phyloP scores from a whole-genome alignment of 768 basidiomycete genomes.

The Hygrophorus pudorinus region DNA sequence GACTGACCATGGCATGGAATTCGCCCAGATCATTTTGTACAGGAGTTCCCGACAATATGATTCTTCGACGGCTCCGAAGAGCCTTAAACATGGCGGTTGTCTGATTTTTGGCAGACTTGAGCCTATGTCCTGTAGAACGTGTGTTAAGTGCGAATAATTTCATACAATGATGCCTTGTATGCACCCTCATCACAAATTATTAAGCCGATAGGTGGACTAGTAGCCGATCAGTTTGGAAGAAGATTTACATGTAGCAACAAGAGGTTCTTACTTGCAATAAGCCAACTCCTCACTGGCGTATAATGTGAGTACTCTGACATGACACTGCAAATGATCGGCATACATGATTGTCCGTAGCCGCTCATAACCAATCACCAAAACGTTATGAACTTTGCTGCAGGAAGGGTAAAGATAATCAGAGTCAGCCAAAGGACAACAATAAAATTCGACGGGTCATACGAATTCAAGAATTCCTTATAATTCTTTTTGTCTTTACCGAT shows the following conservation, averaged over 20 bases:
- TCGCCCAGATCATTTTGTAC: constrained; percentile 95
- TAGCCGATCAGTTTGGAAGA: constrained; percentile 4
- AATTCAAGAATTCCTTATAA: constrained; percentile 65
- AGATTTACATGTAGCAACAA: neutral
- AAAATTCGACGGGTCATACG: constrained; percentile 32
- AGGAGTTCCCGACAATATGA: constrained; percentile 94
- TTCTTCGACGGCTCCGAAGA: constrained; percentile 61
- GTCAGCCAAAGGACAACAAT: neutral
- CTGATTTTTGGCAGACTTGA: constrained; percentile 89
- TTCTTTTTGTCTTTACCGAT: constrained; percentile 36
- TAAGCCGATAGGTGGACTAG: constrained; percentile 82
- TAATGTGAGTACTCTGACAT: neutral
- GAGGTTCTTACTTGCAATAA: constrained; percentile 47
- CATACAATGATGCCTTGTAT: neutral
- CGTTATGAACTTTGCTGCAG: constrained; percentile 62
- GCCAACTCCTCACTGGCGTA: constrained; percentile 39
- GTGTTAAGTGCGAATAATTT: neutral
- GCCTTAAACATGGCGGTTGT: constrained; percentile 80
- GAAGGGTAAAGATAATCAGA: neutral
- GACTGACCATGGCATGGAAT: constrained; percentile 90
- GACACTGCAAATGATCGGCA: constrained; percentile 15
- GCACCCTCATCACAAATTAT: constrained; percentile 93
- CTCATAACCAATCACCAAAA: constrained; percentile 94
- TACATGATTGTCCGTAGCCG: constrained; percentile 77
- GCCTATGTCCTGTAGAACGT: constrained; percentile 57